These are phyloP conservation scores for Glomus cerebriforme DNA, from an alignment of 192 early-diverging fungal species.

Conservation along the genomic window DNA sequence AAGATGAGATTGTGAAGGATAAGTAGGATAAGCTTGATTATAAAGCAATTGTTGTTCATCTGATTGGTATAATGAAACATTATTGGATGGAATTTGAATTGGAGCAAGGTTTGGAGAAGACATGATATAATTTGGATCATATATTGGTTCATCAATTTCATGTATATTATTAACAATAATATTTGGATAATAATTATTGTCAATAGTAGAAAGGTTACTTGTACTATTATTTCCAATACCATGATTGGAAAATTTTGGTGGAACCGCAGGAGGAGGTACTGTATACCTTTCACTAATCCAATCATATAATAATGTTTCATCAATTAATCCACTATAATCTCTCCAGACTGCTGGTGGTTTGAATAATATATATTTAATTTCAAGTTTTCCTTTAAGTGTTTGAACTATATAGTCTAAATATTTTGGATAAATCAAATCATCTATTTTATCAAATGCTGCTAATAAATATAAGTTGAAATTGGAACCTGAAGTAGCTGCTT, in stretches of 20 bases:
- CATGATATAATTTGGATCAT: no score
- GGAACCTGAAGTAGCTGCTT: not conserved
- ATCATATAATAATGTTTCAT: not conserved
- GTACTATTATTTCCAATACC: not conserved
- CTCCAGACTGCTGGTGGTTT: not conserved
- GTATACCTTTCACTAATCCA: conserved; percentile 8
- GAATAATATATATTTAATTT: not conserved
- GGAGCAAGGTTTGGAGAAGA: no score
- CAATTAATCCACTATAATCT: not conserved
- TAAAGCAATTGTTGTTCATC: no score
- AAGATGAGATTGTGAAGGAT: not conserved
- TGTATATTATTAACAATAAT: no score
- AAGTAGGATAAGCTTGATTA: not conserved
- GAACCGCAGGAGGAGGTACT: not conserved
- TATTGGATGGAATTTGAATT: no score
- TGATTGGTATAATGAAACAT: no score
- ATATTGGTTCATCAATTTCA: no score
- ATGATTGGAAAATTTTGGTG: not conserved
- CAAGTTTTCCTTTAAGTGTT: not conserved
- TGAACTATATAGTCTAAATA: not conserved
- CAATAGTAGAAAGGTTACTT: not conserved
- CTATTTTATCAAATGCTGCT: not conserved
- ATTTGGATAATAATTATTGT: no score
- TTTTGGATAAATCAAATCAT: not conserved
- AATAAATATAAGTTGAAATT: not conserved